These are phyloP conservation scores for Parmales sp. DNA, from an alignment of 108 stramenopile genomes.

Conservation along the genomic window DNA sequence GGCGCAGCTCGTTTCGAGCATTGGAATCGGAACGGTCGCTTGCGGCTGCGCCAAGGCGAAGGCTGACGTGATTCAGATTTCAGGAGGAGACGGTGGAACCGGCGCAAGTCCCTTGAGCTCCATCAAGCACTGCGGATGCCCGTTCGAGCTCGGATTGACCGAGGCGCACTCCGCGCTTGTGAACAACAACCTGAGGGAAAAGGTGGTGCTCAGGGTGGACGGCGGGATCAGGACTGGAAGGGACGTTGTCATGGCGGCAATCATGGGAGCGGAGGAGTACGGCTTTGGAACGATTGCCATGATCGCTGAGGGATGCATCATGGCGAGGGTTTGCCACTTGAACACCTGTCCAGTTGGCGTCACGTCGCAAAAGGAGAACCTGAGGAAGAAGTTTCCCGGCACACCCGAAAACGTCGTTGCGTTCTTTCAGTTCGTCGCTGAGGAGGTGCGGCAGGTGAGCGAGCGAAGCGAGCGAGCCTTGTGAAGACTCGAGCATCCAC, in stretches of 20 bases:
- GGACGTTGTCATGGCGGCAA: slow-evolving; percentile 77
- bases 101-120: slow-evolving; percentile 83
- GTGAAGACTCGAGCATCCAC: neutral
- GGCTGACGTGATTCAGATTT: slow-evolving; percentile 88
- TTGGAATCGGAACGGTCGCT: slow-evolving; percentile 90
- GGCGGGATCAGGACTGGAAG: slow-evolving; percentile 83
- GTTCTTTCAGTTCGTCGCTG: slow-evolving; percentile 89
- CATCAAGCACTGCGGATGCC: slow-evolving; percentile 83
- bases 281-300: slow-evolving; percentile 90
- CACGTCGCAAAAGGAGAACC: slow-evolving; percentile 88
- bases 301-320: slow-evolving; percentile 90
- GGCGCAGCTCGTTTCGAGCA: slow-evolving; percentile 90
- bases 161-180: slow-evolving; percentile 82
- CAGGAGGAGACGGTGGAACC: slow-evolving; percentile 85
- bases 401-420: slow-evolving; percentile 94
- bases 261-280: slow-evolving; percentile 84
- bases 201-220: slow-evolving; percentile 76
- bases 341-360: slow-evolving; percentile 94
- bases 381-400: slow-evolving; percentile 87
- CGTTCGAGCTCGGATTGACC: slow-evolving; percentile 84
- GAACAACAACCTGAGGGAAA: slow-evolving; percentile 73
- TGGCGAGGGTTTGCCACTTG: slow-evolving; percentile 90
- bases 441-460: slow-evolving; percentile 78
- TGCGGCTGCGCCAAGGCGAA: slow-evolving; percentile 91
- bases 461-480: slow-evolving; percentile 45